These are phyloP conservation scores for Metschnikowia colocasiae DNA, from an alignment of 805 yeast genomes.

Conservation along the genomic window DNA sequence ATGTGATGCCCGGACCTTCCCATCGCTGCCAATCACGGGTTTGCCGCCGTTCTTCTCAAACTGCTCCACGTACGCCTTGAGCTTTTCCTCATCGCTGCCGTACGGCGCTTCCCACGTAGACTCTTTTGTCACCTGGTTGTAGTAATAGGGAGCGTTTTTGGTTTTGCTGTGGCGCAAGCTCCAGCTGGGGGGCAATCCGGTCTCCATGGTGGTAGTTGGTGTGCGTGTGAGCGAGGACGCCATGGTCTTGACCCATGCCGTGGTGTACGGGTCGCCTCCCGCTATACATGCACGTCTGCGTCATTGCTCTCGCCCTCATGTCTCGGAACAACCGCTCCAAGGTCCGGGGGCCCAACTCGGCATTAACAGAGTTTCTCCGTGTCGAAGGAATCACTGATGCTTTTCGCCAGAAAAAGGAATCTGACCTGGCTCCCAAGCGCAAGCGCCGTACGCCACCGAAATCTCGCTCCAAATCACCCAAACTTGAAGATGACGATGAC, in stretches of 20 bases:
- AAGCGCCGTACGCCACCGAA: neutral
- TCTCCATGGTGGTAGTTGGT: slow-evolving; percentile 24
- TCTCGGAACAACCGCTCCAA: slow-evolving; percentile 14
- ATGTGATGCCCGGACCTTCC: slow-evolving; percentile 77
- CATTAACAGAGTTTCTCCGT: slow-evolving; percentile 80
- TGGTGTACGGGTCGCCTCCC: neutral
- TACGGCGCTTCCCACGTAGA: slow-evolving; percentile 91
- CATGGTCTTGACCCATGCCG: too few species aligned
- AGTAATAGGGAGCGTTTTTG: slow-evolving; percentile 80
- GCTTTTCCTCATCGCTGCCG: slow-evolving; percentile 63
- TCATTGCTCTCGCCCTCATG: neutral
- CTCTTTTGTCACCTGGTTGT: slow-evolving; percentile 62
- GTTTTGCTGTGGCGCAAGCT: slow-evolving; percentile 72
- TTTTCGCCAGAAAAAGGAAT: slow-evolving; percentile 45
- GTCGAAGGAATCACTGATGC: slow-evolving; percentile 88
- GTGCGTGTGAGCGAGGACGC: too few species aligned
- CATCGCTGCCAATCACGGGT: slow-evolving; percentile 33
- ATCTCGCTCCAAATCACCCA: slow-evolving; percentile 3
- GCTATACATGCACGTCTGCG: neutral
- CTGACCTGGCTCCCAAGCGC: slow-evolving; percentile 32
- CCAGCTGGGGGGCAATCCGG: slow-evolving; percentile 90
- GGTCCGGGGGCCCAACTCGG: slow-evolving; percentile 71
- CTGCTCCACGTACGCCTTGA: slow-evolving; percentile 53
- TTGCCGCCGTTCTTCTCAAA: slow-evolving; percentile 31
- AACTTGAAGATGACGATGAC: slow-evolving; percentile 1